phyloP scores from a whole-genome alignment of 495 filamentous ascomycete genomes.

The Astrothelium subdiscretum region DNA sequence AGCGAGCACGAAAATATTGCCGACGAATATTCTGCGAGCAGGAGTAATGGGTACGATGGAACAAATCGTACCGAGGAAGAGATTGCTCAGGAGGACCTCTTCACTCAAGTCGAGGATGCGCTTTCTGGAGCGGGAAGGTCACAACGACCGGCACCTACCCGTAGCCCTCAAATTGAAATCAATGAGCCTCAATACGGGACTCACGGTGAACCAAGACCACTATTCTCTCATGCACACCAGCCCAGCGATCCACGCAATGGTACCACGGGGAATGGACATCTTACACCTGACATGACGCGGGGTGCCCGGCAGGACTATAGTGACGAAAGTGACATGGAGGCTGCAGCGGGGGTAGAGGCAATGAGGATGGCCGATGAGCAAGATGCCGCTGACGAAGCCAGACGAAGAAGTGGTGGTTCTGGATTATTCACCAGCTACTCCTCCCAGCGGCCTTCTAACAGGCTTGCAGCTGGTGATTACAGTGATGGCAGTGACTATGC shows the following conservation, averaged over 20 bases:
- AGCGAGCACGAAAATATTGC: slow-evolving; percentile 23
- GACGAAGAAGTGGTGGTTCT: slow-evolving; percentile 41
- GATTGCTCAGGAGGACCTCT: slow-evolving; percentile 27
- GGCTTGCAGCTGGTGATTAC: slow-evolving; percentile 39
- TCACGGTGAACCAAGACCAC: slow-evolving; percentile 4
- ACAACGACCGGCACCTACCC: neutral
- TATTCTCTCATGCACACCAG: slow-evolving; percentile 7
- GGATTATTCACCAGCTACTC: slow-evolving; percentile 18
- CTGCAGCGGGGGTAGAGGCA: slow-evolving; percentile 71
- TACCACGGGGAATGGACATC: slow-evolving; percentile 43
- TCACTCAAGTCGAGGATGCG: slow-evolving; percentile 26
- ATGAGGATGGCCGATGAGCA: slow-evolving; percentile 79
- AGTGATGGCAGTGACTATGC: slow-evolving; percentile 63
- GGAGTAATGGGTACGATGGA: neutral
- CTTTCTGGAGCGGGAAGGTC: slow-evolving; percentile 7
- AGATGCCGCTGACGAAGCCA: slow-evolving; percentile 46
- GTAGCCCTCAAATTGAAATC: slow-evolving; percentile 13
- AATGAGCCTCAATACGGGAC: slow-evolving; percentile 4
- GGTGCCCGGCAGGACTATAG: slow-evolving; percentile 37
- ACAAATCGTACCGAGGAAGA: slow-evolving; percentile 2
- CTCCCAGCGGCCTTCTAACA: slow-evolving; percentile 17
- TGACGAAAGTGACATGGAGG: slow-evolving; percentile 84
- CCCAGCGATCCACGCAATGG: slow-evolving; percentile 18
- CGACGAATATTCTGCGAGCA: neutral
- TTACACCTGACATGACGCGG: slow-evolving; percentile 27